Evolutionary conservation across 2,329 filamentous ascomycete genomes (phyloP).

Genomic region (Fusarium ambrosium): DNA sequence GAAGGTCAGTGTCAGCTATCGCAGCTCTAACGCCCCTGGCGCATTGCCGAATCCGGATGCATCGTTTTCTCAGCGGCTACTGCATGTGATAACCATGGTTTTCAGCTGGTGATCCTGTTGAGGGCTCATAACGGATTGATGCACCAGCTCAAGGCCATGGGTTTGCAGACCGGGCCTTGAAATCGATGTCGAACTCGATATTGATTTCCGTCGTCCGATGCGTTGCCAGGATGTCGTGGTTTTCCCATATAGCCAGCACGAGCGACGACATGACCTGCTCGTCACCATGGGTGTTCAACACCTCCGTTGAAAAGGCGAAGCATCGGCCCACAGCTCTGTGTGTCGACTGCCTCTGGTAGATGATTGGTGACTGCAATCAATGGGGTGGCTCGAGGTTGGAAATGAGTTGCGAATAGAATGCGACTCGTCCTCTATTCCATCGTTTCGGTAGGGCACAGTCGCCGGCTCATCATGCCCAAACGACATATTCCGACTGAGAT

Average conservation of each 20-base stretch:
- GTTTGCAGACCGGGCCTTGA: not conserved
- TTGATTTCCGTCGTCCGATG: not conserved
- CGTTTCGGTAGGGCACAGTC: not conserved
- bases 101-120: not conserved
- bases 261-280: not conserved
- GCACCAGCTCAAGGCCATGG: not conserved
- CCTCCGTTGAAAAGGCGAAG: not conserved
- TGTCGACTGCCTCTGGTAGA: not conserved
- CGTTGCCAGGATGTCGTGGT: not conserved
- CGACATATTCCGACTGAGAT: slow-evolving; percentile 8
- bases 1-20: not conserved
- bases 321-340: not conserved
- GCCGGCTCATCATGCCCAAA: not conserved
- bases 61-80: slow-evolving; percentile 1
- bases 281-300: not conserved
- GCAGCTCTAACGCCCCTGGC: not conserved
- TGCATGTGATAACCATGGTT: slow-evolving; percentile 29
- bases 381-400: not conserved
- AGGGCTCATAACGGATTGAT: not conserved
- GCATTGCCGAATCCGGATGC: slow-evolving; percentile 3
- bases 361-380: not conserved
- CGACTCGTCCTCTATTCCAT: not conserved
- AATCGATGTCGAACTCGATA: not conserved
- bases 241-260: not conserved
- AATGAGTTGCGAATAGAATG: not conserved